phyloP scores from a whole-genome alignment of 2,329 filamentous ascomycete genomes.

The Periconia macrospinosa region DNA sequence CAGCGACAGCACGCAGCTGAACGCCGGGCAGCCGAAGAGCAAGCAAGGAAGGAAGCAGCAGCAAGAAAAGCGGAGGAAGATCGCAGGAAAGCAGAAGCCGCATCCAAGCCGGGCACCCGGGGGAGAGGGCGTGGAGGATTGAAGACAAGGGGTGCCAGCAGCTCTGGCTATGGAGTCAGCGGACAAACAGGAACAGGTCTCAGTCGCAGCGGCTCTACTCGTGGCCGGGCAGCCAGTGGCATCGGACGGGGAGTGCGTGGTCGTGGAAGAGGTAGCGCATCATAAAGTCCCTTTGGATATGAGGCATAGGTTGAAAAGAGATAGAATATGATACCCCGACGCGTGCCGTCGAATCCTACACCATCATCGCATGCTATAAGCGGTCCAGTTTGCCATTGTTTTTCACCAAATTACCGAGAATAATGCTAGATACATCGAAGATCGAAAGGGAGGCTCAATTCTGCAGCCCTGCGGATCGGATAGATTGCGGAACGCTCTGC shows the following conservation, averaged over 20 bases:
- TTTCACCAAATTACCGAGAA: neutral
- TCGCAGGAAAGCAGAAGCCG: conserved; percentile 63
- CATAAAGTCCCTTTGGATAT: neutral
- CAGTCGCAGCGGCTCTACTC: conserved; percentile 49
- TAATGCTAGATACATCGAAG: too few relatives aligned
- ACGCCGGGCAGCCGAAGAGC: conserved; percentile 75
- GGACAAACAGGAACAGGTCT: conserved; percentile 52
- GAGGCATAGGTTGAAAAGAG: neutral
- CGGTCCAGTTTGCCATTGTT: neutral
- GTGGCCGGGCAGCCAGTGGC: conserved; percentile 46
- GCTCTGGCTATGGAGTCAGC: conserved; percentile 46
- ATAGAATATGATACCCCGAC: conserved; percentile 1
- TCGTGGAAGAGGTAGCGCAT: conserved; percentile 25
- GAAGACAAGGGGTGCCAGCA: conserved; percentile 33
- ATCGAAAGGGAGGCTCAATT: neutral
- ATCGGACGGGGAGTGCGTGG: conserved; percentile 47
- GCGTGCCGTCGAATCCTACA: neutral
- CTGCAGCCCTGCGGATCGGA: conserved; percentile 2
- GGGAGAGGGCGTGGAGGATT: conserved; percentile 40
- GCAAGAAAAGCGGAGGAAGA: conserved; percentile 55
- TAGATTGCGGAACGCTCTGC: conserved; percentile 19
- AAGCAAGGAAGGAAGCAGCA: conserved; percentile 73
- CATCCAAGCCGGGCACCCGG: conserved; percentile 45
- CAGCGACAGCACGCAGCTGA: conserved; percentile 76
- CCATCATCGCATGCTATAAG: neutral